Base-by-base conservation (phyloP, 2,329 filamentous ascomycete species). In the Colletotrichum gloeosporioides region DNA sequence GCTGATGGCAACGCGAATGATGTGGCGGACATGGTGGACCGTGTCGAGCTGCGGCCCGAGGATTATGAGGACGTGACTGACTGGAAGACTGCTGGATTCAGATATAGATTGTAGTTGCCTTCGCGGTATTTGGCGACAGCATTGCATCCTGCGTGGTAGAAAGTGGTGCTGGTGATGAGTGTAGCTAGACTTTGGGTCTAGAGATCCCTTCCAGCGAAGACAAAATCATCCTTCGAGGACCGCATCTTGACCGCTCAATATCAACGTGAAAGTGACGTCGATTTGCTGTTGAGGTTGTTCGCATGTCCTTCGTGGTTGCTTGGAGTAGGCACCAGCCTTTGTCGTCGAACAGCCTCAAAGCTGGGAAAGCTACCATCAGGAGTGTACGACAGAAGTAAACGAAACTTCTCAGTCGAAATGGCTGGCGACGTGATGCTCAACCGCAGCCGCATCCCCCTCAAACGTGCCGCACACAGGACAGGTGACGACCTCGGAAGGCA, bases 401-500 rank as follows among this genome's bases (percentile, higher is more conserved):
- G 1, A 9, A 8, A 31, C n/a, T 22, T 29, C 22, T 75, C 57
- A 77, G 22, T 77, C 79, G 63, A 93, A 92, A 81, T 93, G 92
- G 4, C 80, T 82, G 31, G 91, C 90, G 75, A 95, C 92, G 80
- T 95, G 93, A 82, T 93, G 89, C 12, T 90, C 90, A 12, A 95
- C 92, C 10, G 93, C 93, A 1, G 86, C 85, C 79, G 93, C 93
- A 78, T 95, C 93, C 2, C 93, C 93, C 78, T 93, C 89, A 82
- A 95, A 95, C 0, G 80, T 84, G 4, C 88, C 88, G 81, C 93
- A 95, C 2, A 95, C 91, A 0, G 93, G 93, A 81, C 93, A 95
- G 8, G 83, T 87, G 7, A 83, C 77, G 10, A 63, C 36, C 10
- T 79, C 77, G 1, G 39, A 78, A 5, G 73, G 77, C 22, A 62